These are phyloP conservation scores for Cenococcum geophilum DNA, from an alignment of 495 filamentous ascomycete genomes.

Conservation along the genomic window DNA sequence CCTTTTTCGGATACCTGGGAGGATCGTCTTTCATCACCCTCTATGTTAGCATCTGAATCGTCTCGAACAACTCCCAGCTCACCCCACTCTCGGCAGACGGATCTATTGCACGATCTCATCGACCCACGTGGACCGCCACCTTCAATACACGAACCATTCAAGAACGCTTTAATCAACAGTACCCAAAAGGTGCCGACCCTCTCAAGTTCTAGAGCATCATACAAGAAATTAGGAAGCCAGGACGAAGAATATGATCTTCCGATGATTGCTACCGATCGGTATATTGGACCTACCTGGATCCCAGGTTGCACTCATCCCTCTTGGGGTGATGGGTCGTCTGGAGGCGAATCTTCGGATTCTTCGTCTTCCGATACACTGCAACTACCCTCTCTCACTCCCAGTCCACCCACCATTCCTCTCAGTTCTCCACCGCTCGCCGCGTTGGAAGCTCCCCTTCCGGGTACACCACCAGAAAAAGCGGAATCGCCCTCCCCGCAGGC, in stretches of 20 bases:
- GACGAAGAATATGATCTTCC: slow-evolving; percentile 12
- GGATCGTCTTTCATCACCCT: slow-evolving; percentile 13
- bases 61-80: slow-evolving; percentile 2
- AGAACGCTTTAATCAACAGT: slow-evolving; percentile 37
- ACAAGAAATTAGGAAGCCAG: neutral
- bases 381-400: slow-evolving; percentile 25
- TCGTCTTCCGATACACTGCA: slow-evolving; percentile 10
- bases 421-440: slow-evolving; percentile 18
- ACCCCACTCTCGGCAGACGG: slow-evolving; percentile 11
- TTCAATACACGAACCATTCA: slow-evolving; percentile 27
- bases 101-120: slow-evolving; percentile 7
- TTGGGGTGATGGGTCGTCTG: slow-evolving; percentile 35
- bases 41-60: slow-evolving; percentile 9
- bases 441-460: slow-evolving; percentile 6
- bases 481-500: slow-evolving; percentile 9
- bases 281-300: neutral
- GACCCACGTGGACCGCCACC: slow-evolving; percentile 31
- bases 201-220: neutral
- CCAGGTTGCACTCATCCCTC: neutral
- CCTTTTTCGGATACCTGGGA: slow-evolving; percentile 9
- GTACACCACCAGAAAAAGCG: slow-evolving; percentile 19
- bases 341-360: slow-evolving; percentile 4
- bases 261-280: slow-evolving; percentile 23
- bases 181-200: slow-evolving; percentile 30
- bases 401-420: slow-evolving; percentile 23